Base-by-base conservation (phyloP, 768 basidiomycete genomes). In the Heimioporus sp. region DNA sequence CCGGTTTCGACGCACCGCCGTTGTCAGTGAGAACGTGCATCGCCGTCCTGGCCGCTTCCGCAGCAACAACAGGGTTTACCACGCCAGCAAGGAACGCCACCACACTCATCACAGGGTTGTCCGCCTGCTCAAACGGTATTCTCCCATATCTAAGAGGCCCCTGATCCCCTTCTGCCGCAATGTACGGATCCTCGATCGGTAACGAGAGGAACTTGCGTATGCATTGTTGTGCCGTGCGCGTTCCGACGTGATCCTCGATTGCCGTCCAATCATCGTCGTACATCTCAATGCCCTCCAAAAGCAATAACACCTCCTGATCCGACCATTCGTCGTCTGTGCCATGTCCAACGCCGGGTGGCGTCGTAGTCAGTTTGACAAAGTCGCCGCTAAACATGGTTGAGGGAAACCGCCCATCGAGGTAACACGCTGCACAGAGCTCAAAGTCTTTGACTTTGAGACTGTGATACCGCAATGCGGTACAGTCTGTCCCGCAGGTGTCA, bases 51-150 rank as follows among this genome's bases (percentile, higher is more conserved):
- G 97, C 97, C 1, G 95, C 96, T 53, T 93, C 93, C 0, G 92
- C 90, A 4, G 95, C 96, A 5, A 97, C 88, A 0, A 86, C 86
- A 0, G 93, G 92, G 10, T 84, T 85, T 8, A 98, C 88, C 10
- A 95, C 93, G 7, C 92, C 90, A 9, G 97, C 93, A 20, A 99
- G 77, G 75, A 98, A 98, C 2, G 97, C 93, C 17, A 98, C 95
- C 20, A 98, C 97, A 67, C 90, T 92, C 93, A 99, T 93, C 16
- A 99, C 92, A 0, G 97, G 97, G 64, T 98, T 98, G 64, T 99
- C 97, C 5, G 90, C 84, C 66, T 93, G 90, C 60, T 93, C 89
- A 65, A 98, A 97, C 1, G 96, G 96, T 48, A 97, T 78, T 15
- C 87, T 73, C 0, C 85, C 83, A 48, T 85, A 92, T 49, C 87